A percentile compares a stretch with the other conserved stretches of the same genome.
Conservation (phyloP, 345 rosid genomes). For the Boechera stricta region DNA sequence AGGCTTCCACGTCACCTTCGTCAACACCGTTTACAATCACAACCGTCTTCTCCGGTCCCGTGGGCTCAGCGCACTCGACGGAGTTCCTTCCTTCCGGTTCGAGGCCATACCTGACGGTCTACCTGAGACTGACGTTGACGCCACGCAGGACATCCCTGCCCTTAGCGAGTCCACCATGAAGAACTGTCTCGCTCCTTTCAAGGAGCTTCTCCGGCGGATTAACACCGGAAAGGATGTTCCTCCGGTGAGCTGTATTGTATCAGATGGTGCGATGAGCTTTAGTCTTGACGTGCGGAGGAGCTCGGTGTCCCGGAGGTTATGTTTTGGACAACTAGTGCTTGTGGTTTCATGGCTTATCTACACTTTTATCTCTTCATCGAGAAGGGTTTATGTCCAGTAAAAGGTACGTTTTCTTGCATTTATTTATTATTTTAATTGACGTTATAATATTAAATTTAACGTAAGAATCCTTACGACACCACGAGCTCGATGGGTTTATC, state of each 20-base stretch:
- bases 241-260: conserved; percentile 28
- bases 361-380: conserved; percentile 16
- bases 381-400: conserved; percentile 10
- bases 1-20: conserved; percentile 58
- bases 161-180: conserved; percentile 39
- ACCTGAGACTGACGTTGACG: conserved; percentile 24
- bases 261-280: conserved; percentile 9
- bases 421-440: not conserved
- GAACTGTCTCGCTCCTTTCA: conserved; percentile 41
- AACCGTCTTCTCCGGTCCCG: conserved; percentile 43
- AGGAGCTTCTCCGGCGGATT: conserved; percentile 9
- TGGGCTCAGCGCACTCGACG: conserved; percentile 35
- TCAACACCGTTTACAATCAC: conserved; percentile 51
- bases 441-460: not conserved
- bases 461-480: not conserved
- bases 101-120: conserved; percentile 52
- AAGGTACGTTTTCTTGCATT: conserved; percentile 5
- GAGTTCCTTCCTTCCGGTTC: conserved; percentile 42
- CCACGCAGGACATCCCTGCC: conserved; percentile 44
- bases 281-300: conserved; percentile 27
- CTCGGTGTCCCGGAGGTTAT: conserved; percentile 4
- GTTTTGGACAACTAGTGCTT: conserved; percentile 27
- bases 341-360: conserved; percentile 28
- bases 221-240: conserved; percentile 4
- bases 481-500: not conserved